Base-by-base conservation (phyloP, 169 alveolate species). In the Cryptosporidium sp. region DNA sequence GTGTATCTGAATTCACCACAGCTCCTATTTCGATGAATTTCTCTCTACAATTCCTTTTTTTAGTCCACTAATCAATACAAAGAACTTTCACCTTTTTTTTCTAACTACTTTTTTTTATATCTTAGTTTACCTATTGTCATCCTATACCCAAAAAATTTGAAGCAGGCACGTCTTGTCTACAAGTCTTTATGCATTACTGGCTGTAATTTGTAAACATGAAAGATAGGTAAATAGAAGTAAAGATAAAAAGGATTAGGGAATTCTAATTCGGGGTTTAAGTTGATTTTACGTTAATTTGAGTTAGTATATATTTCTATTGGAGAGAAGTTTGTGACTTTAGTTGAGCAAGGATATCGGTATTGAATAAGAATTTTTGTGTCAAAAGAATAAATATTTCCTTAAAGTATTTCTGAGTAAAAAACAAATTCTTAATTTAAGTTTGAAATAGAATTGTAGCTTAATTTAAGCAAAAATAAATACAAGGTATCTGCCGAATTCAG, bases 141-240 rank as follows among this genome's bases (percentile, higher is more conserved):
- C 67, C 35, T 55, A 55, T 55, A 55, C 67, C 35, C 67, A n/a
- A 23, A 23, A 21, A 55, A 55, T 55, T 55, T 18, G 10, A 55
- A 21, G 67, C 71, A 16, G 0, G 0, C 41, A n/a, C 71, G 71
- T 65, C 71, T 65, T 3, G 71, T 65, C 71, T 65, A 65, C 51
- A 1, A 12, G 71, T 65, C 71, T 65, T 35, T 65, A 37, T 37
- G 50, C 43, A 65, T 35, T 62, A 62, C 50, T 62, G 70, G 45
- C 41, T n/a, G 35, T 55, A 55, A 55, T 55, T 55, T 55, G 67
- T 55, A 55, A 55, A 10, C 6, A 7, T 16, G 26, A 33, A 65
- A 33, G 23, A 37, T 8, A n/a, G 35, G 67, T 35, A 0, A 23
- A n/a, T 21, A 21, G 10, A n/a, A n/a, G 18, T 12, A 55, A 55